Evolutionary conservation across 805 yeast species (phyloP).

Genomic region (Zygoascus bituminiphila): DNA sequence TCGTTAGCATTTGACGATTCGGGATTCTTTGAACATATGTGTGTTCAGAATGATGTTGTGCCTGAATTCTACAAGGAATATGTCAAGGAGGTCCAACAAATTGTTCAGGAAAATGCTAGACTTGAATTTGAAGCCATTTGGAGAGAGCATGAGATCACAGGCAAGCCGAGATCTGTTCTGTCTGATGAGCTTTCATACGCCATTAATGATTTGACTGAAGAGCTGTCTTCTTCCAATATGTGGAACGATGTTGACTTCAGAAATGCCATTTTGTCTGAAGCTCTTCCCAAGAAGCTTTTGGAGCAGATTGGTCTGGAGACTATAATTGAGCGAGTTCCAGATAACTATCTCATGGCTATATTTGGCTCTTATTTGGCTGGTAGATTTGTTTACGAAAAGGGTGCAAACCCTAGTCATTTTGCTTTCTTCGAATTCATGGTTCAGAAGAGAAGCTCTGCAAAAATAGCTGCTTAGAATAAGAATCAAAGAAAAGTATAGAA

Average conservation of each 20-base stretch:
- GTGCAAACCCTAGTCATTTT: constrained; percentile 65
- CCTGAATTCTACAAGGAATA: constrained; percentile 78
- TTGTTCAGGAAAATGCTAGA: constrained; percentile 68
- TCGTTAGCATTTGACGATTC: constrained; percentile 85
- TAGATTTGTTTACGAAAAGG: constrained; percentile 73
- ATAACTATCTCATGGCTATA: constrained; percentile 76
- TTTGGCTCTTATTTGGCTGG: constrained; percentile 83
- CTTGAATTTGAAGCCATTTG: constrained; percentile 83
- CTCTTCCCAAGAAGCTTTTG: constrained; percentile 69
- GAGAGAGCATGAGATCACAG: constrained; percentile 59
- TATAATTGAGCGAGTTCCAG: constrained; percentile 74
- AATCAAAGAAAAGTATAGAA: not conserved
- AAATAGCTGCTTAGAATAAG: not conserved
- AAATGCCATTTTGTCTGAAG: constrained; percentile 63
- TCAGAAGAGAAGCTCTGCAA: constrained; percentile 18
- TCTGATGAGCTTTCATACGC: constrained; percentile 80
- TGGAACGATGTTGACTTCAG: constrained; percentile 80
- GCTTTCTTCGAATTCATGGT: constrained; percentile 39
- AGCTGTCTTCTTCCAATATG: constrained; percentile 67
- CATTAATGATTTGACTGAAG: constrained; percentile 79
- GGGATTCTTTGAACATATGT: constrained; percentile 73
- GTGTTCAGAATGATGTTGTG: constrained; percentile 42
- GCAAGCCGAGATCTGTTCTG: constrained; percentile 49
- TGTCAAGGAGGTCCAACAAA: constrained; percentile 73
- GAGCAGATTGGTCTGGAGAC: constrained; percentile 52